Conservation (phyloP, 257 asterid genomes). For the Datura wrightii region DNA sequence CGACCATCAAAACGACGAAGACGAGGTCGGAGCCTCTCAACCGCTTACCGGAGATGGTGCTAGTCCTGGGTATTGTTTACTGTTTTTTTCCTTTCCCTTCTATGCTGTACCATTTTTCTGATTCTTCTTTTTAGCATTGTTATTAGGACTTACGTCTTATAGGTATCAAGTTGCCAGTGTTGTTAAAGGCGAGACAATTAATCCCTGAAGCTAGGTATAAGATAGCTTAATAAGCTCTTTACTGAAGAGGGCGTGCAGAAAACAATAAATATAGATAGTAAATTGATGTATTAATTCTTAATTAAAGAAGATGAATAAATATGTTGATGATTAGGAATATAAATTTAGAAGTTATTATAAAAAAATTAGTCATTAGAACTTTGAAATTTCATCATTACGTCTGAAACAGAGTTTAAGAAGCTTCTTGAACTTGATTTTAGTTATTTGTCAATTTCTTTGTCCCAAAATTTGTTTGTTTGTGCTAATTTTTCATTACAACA, state of each 20-base stretch:
- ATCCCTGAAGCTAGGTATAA: neutral
- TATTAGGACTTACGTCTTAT: neutral
- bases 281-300: neutral
- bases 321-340: neutral
- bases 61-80: conserved; percentile 57
- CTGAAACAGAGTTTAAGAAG: neutral
- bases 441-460: neutral
- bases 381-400: neutral
- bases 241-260: neutral
- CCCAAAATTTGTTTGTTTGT: neutral
- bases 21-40: conserved; percentile 39
- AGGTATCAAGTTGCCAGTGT: neutral
- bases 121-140: neutral
- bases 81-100: neutral
- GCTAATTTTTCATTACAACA: neutral
- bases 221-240: neutral
- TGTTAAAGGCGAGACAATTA: neutral
- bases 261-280: neutral
- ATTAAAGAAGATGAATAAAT: neutral
- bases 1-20: conserved; percentile 26
- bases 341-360: neutral
- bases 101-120: neutral
- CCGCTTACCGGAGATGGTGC: conserved; percentile 58
- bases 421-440: neutral
- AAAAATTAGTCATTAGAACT: neutral